These are phyloP conservation scores for Colletotrichum sp. DNA, from an alignment of 2,329 filamentous ascomycete species.

Conservation along the genomic window DNA sequence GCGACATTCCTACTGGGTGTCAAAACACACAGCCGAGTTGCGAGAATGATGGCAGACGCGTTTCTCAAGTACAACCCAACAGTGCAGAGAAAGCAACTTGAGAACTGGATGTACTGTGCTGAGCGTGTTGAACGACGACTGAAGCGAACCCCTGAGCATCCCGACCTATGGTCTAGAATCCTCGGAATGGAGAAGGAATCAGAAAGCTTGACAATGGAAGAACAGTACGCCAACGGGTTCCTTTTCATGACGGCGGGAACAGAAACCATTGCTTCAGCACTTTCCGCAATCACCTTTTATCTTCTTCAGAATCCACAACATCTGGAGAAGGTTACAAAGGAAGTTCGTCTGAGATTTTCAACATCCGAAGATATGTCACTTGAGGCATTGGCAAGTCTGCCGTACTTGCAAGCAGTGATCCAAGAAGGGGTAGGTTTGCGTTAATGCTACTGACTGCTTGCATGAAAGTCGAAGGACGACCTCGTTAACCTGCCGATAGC, in stretches of 20 bases:
- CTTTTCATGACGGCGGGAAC: conserved; percentile 7
- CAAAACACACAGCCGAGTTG: neutral
- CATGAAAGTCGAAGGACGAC: neutral
- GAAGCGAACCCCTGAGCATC: neutral
- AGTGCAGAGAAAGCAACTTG: neutral
- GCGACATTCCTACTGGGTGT: neutral
- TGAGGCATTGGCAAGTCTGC: neutral
- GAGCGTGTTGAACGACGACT: conserved; percentile 1
- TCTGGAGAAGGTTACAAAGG: conserved; percentile 4
- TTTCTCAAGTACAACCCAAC: neutral
- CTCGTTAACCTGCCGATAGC: neutral
- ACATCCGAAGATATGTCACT: neutral
- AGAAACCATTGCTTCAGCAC: neutral
- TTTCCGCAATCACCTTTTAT: neutral
- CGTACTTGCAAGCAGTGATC: neutral
- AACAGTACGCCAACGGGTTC: neutral
- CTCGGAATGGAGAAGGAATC: neutral
- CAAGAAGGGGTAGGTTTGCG: neutral
- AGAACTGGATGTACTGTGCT: neutral
- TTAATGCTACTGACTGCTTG: neutral
- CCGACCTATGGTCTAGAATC: conserved; percentile 1
- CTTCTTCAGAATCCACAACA: neutral
- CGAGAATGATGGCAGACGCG: neutral
- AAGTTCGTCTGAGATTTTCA: neutral
- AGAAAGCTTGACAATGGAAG: neutral